Evolutionary conservation across 768 basidiomycete species (phyloP), one percentile per base, ranked within the genome.

Genomic region (Pholiota microspora): DNA sequence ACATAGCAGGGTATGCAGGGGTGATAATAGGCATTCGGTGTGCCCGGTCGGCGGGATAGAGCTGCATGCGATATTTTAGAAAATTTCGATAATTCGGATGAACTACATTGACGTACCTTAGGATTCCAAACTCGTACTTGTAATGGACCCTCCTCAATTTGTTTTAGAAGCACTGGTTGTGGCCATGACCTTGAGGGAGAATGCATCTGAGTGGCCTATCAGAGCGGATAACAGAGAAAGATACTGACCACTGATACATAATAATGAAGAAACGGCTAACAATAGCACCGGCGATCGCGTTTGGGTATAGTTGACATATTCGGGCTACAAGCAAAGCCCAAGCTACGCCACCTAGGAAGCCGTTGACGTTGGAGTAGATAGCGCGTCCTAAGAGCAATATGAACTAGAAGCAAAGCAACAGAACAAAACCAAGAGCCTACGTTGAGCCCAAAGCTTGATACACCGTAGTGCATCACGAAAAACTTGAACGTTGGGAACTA

Each of bases 11-110:
- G 71, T 98, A 99, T 9, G 97, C 95, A 2, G 97, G 97, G 1
- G 97, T 99, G 63, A 99, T 98, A 65, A 99, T 98, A 10, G 97
- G 97, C 97, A 98, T 98, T 60, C 93, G 83, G 72, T 99, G 97
- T n/a, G 91, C 82, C 54, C 91, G 81, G 70, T 98, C 94, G 56
- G 84, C 84, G 4, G 94, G 94, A 69, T 96, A 98, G 51, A 97
- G 70, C 90, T 95, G 34, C n/a, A 47, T 32, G 13, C 8, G 44
- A 28, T 42, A 53, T 63, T 47, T 12, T 38, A 38, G n/a, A 24
- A 40, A 31, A 31, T 6, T 6, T 42, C 32, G n/a, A 42, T 5
- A 18, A 4, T 7, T 0, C 54, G 12, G n/a, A 23, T 9, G 18
- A 24, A 29, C n/a, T 0, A 32, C 2, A 18, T 35, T 1, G 1